phyloP scores from a whole-genome alignment of 2,329 filamentous ascomycete species.

The Alternaria alternata region DNA sequence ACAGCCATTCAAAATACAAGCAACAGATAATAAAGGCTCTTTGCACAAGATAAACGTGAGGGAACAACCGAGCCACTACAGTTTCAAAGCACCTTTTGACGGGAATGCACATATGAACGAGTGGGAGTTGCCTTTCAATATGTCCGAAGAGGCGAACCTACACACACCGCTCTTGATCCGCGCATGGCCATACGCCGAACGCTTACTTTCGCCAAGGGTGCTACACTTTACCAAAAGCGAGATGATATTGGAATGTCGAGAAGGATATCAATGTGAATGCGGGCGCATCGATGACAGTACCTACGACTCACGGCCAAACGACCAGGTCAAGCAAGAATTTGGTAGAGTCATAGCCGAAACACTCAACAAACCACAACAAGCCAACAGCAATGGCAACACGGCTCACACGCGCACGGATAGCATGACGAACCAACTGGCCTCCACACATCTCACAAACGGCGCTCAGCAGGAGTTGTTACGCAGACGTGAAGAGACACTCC shows the following conservation, averaged over 20 bases:
- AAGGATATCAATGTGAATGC: constrained; percentile 49
- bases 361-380: constrained; percentile 14
- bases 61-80: constrained; percentile 48
- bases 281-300: constrained; percentile 41
- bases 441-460: constrained; percentile 34
- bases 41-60: constrained; percentile 43
- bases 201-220: constrained; percentile 42
- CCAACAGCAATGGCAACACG: constrained; percentile 18
- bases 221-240: constrained; percentile 47
- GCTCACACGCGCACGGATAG: constrained; percentile 33
- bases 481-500: constrained; percentile 39
- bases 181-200: constrained; percentile 46
- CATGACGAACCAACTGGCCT: constrained; percentile 41
- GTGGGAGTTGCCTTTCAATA: constrained; percentile 46
- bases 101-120: constrained; percentile 47
- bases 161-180: constrained; percentile 45
- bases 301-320: constrained; percentile 44
- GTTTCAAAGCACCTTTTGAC: constrained; percentile 47
- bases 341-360: constrained; percentile 34
- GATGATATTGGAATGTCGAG: constrained; percentile 49
- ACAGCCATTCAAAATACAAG: constrained; percentile 44
- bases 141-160: constrained; percentile 37
- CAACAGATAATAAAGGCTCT: constrained; percentile 44
- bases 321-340: constrained; percentile 47
- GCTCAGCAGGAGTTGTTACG: constrained; percentile 22